Conservation (phyloP, 495 filamentous ascomycete genomes). For the Tuber magnatum region DNA sequence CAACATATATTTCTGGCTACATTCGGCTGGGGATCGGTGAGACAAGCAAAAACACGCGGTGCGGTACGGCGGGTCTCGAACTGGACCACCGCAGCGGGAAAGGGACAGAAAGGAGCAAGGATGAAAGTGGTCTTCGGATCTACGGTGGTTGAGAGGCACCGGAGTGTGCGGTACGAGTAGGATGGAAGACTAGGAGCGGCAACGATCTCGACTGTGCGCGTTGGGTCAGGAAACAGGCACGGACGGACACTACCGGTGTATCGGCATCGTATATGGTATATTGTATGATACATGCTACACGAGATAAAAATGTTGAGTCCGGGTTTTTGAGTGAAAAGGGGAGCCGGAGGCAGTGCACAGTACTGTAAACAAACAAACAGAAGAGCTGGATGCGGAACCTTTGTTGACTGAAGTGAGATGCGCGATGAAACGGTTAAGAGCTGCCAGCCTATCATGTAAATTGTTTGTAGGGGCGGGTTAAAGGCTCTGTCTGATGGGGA, state of each 20-base stretch:
- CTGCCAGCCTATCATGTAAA: background rate
- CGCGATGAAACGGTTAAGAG: background rate
- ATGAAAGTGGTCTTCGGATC: background rate
- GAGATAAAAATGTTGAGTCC: background rate
- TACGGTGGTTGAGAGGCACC: background rate
- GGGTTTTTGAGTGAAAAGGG: background rate
- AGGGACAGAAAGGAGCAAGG: background rate
- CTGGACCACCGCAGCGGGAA: background rate
- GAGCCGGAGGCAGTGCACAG: background rate
- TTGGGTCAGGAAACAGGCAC: background rate
- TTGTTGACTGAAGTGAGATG: background rate
- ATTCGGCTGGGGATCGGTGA: slow-evolving; percentile 33
- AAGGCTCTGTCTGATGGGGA: background rate
- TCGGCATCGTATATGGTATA: too few relatives aligned
- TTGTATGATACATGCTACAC: background rate
- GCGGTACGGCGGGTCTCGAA: slow-evolving; percentile 4
- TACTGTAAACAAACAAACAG: background rate
- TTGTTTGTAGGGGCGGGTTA: background rate
- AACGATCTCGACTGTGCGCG: background rate
- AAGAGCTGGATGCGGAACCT: background rate
- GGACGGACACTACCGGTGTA: background rate
- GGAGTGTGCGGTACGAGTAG: too few relatives aligned
- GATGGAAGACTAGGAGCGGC: background rate
- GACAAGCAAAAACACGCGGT: slow-evolving; percentile 34
- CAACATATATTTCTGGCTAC: slow-evolving; percentile 35